phyloP scores from a whole-genome alignment of 495 filamentous ascomycete genomes.

The Astrothelium macrocarpum region DNA sequence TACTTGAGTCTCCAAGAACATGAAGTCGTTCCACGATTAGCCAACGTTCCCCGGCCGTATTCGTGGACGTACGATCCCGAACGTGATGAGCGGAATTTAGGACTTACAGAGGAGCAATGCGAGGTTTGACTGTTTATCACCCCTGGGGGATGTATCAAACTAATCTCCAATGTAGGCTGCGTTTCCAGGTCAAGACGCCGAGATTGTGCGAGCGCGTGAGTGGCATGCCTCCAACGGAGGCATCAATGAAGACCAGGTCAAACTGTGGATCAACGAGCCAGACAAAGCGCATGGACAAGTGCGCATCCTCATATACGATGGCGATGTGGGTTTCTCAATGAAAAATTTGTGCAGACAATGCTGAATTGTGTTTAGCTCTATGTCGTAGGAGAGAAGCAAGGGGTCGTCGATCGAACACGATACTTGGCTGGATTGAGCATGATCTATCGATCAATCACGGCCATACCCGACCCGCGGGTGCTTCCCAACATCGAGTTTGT shows the following conservation, averaged over 20 bases:
- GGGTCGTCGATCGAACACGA: background rate
- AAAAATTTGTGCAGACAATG: background rate
- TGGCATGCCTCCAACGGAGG: conserved; percentile 4
- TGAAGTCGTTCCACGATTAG: background rate
- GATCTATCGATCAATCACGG: conserved; percentile 2
- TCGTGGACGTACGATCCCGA: conserved; percentile 9
- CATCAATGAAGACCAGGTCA: background rate
- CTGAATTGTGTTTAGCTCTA: background rate
- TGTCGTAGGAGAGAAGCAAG: conserved; percentile 1
- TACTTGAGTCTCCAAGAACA: background rate
- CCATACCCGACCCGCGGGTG: background rate
- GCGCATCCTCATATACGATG: conserved; percentile 2
- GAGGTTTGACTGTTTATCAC: background rate
- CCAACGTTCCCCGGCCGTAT: background rate
- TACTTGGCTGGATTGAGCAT: background rate
- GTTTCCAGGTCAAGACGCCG: background rate
- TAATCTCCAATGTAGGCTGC: background rate
- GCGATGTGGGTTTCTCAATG: background rate
- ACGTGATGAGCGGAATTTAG: conserved; percentile 12
- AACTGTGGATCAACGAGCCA: background rate
- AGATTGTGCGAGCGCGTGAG: background rate
- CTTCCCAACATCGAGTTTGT: conserved; percentile 57
- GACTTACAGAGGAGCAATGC: conserved; percentile 13
- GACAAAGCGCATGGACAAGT: conserved; percentile 3
- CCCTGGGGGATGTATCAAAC: too few relatives aligned